phyloP scores from a whole-genome alignment of 352 stramenopile genomes.

The Pythium scleroteichum region DNA sequence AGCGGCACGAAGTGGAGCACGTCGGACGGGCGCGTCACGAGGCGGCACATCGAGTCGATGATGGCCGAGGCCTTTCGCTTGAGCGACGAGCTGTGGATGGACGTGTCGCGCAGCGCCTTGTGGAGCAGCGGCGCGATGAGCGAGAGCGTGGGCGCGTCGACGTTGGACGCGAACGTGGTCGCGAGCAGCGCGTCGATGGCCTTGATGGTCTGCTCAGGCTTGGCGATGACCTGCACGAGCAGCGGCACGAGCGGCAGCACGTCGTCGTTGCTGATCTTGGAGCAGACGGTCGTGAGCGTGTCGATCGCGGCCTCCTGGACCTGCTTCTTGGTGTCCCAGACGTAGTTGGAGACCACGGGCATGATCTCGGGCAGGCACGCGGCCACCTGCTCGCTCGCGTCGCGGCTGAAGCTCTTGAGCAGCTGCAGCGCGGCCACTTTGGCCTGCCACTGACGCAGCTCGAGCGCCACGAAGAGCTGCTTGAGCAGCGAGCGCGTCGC shows the following conservation, averaged over 20 bases:
- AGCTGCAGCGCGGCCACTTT: slow-evolving; percentile 86
- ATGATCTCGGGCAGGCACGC: slow-evolving; percentile 90
- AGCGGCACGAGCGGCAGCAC: slow-evolving; percentile 87
- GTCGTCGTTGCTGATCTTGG: slow-evolving; percentile 91
- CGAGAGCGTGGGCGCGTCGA: slow-evolving; percentile 89
- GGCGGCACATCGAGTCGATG: slow-evolving; percentile 93
- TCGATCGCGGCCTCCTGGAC: slow-evolving; percentile 80
- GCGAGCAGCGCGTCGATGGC: slow-evolving; percentile 89
- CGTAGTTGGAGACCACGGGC: slow-evolving; percentile 83
- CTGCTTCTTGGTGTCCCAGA: slow-evolving; percentile 95
- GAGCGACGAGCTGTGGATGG: slow-evolving; percentile 89
- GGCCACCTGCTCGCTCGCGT: slow-evolving; percentile 67
- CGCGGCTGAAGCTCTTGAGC: slow-evolving; percentile 71
- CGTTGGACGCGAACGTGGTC: slow-evolving; percentile 92
- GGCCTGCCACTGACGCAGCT: slow-evolving; percentile 82
- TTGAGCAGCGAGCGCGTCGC: slow-evolving; percentile 58
- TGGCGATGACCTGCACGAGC: slow-evolving; percentile 91
- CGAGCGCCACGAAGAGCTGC: slow-evolving; percentile 58
- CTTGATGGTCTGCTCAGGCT: slow-evolving; percentile 90
- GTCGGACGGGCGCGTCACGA: slow-evolving; percentile 85
- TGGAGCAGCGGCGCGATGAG: slow-evolving; percentile 91
- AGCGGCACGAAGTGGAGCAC: slow-evolving; percentile 92
- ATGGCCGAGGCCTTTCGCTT: slow-evolving; percentile 92
- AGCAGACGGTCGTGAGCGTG: slow-evolving; percentile 81
- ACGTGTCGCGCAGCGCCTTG: slow-evolving; percentile 90